A percentile compares a stretch with the other conserved stretches of the same genome.
phyloP scores from a whole-genome alignment of 768 basidiomycete genomes.

The Kwoniella sp. region DNA sequence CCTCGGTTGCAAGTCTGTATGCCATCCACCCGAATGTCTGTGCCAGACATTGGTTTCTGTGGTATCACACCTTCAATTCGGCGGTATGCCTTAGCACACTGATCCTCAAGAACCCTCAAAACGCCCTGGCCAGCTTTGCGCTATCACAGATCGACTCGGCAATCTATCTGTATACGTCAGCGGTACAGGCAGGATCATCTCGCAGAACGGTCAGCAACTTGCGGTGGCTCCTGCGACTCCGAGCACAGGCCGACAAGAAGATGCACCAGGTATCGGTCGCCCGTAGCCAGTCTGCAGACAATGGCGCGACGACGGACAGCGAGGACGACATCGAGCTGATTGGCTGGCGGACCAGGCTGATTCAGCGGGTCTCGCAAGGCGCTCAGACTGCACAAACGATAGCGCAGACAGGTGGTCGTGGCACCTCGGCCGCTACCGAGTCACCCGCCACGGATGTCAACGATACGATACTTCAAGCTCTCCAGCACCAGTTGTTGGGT shows the following conservation, averaged over 20 bases:
- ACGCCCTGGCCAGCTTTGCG: constrained; percentile 10
- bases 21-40: constrained; percentile 2
- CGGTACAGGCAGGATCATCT: neutral
- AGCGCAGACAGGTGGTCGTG: neutral
- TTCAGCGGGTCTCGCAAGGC: neutral
- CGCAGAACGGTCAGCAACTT: neutral
- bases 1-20: constrained; percentile 7
- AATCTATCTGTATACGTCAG: constrained; percentile 3
- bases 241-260: neutral
- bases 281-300: too few relatives aligned
- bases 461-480: neutral
- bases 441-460: neutral
- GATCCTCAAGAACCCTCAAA: constrained; percentile 19
- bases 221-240: neutral
- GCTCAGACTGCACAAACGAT: neutral
- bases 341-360: constrained; percentile 1
- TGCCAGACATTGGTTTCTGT: constrained; percentile 23
- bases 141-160: constrained; percentile 12
- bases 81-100: constrained; percentile 26
- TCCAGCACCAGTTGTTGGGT: neutral
- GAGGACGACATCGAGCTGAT: neutral
- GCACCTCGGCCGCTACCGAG: neutral
- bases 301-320: neutral
- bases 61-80: constrained; percentile 32
- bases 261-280: neutral